A percentile compares a stretch with the other conserved stretches of the same genome.
phyloP scores from a whole-genome alignment of 345 rosid species.

The Garcia nutans region DNA sequence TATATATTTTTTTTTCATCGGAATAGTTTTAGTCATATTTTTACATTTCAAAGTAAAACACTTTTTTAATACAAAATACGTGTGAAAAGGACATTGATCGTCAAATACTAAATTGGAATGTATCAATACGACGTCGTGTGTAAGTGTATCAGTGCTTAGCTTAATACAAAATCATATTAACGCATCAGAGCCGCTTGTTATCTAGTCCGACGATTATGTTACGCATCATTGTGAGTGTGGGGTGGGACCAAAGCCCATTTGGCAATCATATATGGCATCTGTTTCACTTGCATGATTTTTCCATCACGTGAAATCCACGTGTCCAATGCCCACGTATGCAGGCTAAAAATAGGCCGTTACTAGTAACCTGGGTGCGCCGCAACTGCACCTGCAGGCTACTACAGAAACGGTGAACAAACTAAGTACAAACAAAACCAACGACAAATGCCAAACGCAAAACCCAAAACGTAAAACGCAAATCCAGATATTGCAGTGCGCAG shows the following conservation, averaged over 20 bases:
- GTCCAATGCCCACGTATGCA: neutral
- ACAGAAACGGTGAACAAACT: neutral
- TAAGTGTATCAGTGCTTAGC: too few species aligned
- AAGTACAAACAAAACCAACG: neutral
- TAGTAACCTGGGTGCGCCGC: neutral
- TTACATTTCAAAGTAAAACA: too few species aligned
- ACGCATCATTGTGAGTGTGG: neutral
- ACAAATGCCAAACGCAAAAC: too few species aligned
- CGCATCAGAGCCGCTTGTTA: neutral
- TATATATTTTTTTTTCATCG: too few species aligned
- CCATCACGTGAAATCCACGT: conserved; percentile 4
- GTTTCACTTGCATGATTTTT: neutral
- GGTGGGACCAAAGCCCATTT: neutral
- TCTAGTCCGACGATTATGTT: neutral
- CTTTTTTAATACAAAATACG: too few species aligned
- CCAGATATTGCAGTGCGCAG: neutral
- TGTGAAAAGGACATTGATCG: too few species aligned
- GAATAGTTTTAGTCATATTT: too few species aligned
- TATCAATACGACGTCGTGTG: too few species aligned
- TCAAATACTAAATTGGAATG: too few species aligned
- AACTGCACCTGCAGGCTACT: conserved; percentile 7
- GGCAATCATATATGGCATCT: neutral
- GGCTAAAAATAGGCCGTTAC: neutral
- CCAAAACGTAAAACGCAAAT: neutral
- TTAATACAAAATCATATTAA: too few species aligned